Conservation (phyloP, 257 asterid species). For the Nicotiana benthamiana region DNA sequence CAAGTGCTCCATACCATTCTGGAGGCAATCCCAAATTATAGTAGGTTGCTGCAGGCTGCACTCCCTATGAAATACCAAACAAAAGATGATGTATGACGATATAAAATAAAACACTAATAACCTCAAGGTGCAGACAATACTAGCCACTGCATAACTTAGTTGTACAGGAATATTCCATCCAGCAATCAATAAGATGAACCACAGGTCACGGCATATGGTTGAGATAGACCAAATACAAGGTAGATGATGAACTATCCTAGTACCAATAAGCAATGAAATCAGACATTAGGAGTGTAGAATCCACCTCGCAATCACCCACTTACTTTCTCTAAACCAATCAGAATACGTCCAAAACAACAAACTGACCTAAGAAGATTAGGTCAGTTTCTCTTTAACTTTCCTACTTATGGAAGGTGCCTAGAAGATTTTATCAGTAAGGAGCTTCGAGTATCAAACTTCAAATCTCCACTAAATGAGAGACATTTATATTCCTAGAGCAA, state of each 20-base stretch:
- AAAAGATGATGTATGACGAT: neutral
- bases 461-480: neutral
- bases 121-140: constrained; percentile 1
- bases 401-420: neutral
- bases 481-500: neutral
- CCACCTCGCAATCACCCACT: neutral
- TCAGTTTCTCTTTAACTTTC: neutral
- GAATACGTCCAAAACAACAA: neutral
- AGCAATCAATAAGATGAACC: neutral
- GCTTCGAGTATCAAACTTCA: neutral
- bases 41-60: constrained; percentile 76
- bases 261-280: neutral
- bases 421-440: neutral
- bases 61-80: constrained; percentile 51
- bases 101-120: neutral
- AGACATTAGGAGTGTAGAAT: neutral
- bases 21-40: constrained; percentile 70
- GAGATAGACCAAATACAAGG: neutral
- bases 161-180: neutral
- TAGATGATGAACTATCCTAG: neutral
- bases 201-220: neutral
- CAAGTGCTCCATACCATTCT: constrained; percentile 91
- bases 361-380: neutral
- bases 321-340: neutral
- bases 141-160: neutral